Evolutionary conservation across 1,139 yeast species (phyloP), one percentile per base, ranked within the genome.

Genomic region (Sugiyamaella sp.): DNA sequence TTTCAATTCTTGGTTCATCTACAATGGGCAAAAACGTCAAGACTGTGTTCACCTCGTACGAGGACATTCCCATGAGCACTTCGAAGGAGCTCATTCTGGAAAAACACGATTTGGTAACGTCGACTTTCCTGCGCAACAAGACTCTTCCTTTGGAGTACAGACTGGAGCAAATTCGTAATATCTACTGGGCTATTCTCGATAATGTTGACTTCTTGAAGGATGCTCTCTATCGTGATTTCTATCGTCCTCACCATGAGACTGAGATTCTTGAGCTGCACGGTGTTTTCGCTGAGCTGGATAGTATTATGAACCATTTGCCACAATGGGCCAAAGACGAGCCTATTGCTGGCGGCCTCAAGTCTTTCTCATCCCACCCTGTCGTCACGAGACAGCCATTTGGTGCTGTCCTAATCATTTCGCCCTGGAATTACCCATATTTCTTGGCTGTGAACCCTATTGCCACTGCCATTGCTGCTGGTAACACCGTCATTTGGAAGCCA

Each of bases 381-480:
- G 72, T 87, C 47, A 86, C 85, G 63, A 79, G 79, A 59, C 81
- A 82, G 48, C 93, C 98, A 1, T 71, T 83, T 59, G 97, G 98
- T 1, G 80, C 82, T 3, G 87, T 87, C 1, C 77, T 90, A 60
- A 75, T 91, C 53, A 82, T 90, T 52, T 74, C 90, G 1, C 97
- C 98, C 0, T 91, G 88, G 80, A 91, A 91, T 72, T 93, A 86
- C 69, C 99, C 99, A 0, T 70, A 88, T 51, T 60, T 80, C 41
- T 74, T 91, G 59, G 66, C 89, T 0, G 60, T 90, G 22, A 75
- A 81, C 14, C 90, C 97, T 0, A 66, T 91, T 17, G 77, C 84
- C 38, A 89, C 89, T 27, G 97, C 97, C 1, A 74, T 93, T 63
- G 90, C 96, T 1, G 90, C 86, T 19, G 98, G 98, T 20, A 91